Evolutionary conservation across 169 alveolate species (phyloP).

Genomic region (Plasmodium gonderi): DNA sequence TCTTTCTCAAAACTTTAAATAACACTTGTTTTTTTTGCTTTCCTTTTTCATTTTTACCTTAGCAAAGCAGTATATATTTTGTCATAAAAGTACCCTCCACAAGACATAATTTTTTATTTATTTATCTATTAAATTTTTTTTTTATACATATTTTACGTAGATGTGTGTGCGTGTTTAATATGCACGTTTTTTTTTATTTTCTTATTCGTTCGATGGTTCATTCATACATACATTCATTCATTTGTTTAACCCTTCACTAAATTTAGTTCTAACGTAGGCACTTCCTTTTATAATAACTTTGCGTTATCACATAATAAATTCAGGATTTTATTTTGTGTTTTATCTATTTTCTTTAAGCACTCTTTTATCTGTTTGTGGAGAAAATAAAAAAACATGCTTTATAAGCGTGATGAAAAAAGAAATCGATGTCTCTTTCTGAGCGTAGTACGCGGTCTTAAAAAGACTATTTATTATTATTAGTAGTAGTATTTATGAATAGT

Average conservation of each 20-base stretch:
- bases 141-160: neutral
- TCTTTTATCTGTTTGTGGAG: constrained; percentile 36
- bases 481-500: too few species aligned
- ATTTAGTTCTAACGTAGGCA: neutral
- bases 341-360: constrained; percentile 28
- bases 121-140: too few species aligned
- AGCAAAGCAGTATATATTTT: neutral
- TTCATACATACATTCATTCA: neutral
- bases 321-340: constrained; percentile 44
- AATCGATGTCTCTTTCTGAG: neutral
- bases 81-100: neutral
- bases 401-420: neutral
- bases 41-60: too few species aligned
- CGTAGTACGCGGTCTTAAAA: neutral
- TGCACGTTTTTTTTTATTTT: neutral
- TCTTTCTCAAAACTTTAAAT: neutral
- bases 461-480: neutral
- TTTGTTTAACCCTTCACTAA: neutral
- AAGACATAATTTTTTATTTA: constrained; percentile 3
- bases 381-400: neutral
- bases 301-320: constrained; percentile 41
- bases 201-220: neutral
- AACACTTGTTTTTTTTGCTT: neutral
- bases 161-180: neutral
- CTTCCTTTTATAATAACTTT: constrained; percentile 46